phyloP scores from a whole-genome alignment of 768 basidiomycete genomes.

The Epithele typhae region DNA sequence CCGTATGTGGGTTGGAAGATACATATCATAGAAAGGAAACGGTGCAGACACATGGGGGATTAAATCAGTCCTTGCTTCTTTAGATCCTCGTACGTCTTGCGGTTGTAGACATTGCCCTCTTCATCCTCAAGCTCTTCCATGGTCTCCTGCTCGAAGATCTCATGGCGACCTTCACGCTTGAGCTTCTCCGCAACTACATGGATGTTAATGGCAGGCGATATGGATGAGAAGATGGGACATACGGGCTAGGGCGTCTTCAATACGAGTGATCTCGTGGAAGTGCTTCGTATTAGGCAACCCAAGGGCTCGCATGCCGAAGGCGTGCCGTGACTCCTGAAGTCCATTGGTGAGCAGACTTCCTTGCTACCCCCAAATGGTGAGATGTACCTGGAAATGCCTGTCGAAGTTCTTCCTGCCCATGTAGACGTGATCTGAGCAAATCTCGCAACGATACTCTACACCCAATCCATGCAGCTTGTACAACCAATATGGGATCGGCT shows the following conservation, averaged over 20 bases:
- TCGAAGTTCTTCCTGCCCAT: conserved; percentile 99
- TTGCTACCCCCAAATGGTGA: neutral
- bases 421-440: conserved; percentile 94
- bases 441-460: conserved; percentile 97
- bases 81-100: conserved; percentile 95
- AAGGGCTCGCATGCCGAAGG: conserved; percentile 96
- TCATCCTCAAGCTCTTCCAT: conserved; percentile 99
- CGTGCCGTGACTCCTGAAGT: conserved; percentile 83
- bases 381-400: conserved; percentile 81
- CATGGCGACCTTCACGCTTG: conserved; percentile 93
- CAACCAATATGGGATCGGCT: conserved; percentile 98
- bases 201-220: neutral
- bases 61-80: conserved; percentile 92
- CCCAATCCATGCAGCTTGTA: conserved; percentile 98
- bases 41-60: conserved; percentile 2
- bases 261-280: conserved; percentile 97
- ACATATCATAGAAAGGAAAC: neutral
- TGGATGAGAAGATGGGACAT: conserved; percentile 30
- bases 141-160: conserved; percentile 88
- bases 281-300: conserved; percentile 98
- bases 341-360: too few relatives aligned
- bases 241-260: conserved; percentile 94
- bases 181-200: conserved; percentile 89
- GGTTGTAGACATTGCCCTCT: conserved; percentile 97
- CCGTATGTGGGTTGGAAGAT: too few relatives aligned